phyloP scores from a whole-genome alignment of 2,329 filamentous ascomycete species.

The Exophiala aquamarina region DNA sequence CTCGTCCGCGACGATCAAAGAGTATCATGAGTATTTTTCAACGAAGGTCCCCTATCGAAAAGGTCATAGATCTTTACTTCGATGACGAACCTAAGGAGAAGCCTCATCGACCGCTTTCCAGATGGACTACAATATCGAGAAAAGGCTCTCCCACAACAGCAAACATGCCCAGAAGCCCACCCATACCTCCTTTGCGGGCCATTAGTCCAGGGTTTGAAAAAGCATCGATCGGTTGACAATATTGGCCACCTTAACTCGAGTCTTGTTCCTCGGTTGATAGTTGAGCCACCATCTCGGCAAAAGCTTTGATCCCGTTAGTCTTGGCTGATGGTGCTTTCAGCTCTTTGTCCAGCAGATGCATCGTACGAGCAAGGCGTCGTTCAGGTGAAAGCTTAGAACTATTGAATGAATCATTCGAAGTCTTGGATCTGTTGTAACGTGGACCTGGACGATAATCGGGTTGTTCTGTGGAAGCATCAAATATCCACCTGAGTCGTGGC shows the following conservation, averaged over 20 bases:
- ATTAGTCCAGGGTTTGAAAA: neutral
- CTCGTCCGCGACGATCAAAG: constrained; percentile 11
- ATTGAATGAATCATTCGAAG: neutral
- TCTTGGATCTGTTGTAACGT: constrained; percentile 4
- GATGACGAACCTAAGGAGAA: constrained; percentile 19
- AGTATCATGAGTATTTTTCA: constrained; percentile 24
- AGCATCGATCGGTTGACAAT: neutral
- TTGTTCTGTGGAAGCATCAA: constrained; percentile 25
- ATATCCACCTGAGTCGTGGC: constrained; percentile 42
- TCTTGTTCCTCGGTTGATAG: neutral
- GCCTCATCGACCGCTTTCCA: neutral
- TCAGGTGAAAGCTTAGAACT: constrained; percentile 2
- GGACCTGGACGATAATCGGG: neutral
- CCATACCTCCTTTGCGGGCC: constrained; percentile 9
- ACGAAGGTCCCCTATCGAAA: constrained; percentile 21
- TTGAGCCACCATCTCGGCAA: constrained; percentile 16
- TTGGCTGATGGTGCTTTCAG: constrained; percentile 15
- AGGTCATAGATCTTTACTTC: constrained; percentile 26
- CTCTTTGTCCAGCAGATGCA: constrained; percentile 8
- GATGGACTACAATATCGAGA: constrained; percentile 6
- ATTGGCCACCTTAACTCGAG: too few relatives aligned
- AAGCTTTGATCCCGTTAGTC: constrained; percentile 12
- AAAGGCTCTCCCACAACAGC: constrained; percentile 6
- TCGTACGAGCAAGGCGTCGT: constrained; percentile 13
- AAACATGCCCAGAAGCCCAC: constrained; percentile 6